Evolutionary conservation across 1,284 basidiomycete genomes (phyloP), one percentile per base, ranked within the genome.

Genomic region (Anthracocystis panici-leucophaei): DNA sequence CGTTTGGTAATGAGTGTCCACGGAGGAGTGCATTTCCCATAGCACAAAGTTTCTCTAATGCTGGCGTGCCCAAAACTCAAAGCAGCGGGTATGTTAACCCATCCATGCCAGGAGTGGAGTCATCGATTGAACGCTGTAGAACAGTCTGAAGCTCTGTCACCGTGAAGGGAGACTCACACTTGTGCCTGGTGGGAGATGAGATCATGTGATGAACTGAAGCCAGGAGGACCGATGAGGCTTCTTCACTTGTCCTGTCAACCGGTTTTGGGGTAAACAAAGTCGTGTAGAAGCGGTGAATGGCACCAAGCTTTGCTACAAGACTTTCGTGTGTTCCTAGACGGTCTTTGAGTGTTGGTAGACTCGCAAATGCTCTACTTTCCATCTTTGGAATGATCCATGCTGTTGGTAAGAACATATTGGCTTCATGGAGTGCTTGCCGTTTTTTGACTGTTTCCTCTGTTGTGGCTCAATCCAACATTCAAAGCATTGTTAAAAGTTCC

Each of bases 51-150:
- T n/a, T n/a, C n/a, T 42, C n/a, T 3, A 42, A 6, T 1, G 20
- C 18, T n/a, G 41, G n/a, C 7, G n/a, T n/a, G 14, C 12, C 12
- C 14, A 38, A 8, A 11, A 33, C 16, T 11, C 12, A 1, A 20
- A 42, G 6, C 0, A 42, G 41, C 8, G 41, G 41, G 10, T 20
- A 42, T 6, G 41, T 42, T 3, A 42, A 5, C 3, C 41, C 41
- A n/a, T 42, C 41, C 41, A 42, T 42, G 1, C 41, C 41, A 3
- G 41, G 41, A 2, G 41, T n/a, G 6, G 41, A 42, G 3, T 1
- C 10, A 2, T 42, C 41, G 1, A 3, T 8, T 1, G n/a, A 1
- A 11, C n/a, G 41, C 2, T 2, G 5, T 1, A 42, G n/a, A 1
- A 11, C 41, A 2, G n/a, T 11, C 4, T 16, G 41, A n/a, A 42